These are phyloP conservation scores for Apostasia shenzhenica DNA, from an alignment of 106 monocot genomes.

Conservation along the genomic window DNA sequence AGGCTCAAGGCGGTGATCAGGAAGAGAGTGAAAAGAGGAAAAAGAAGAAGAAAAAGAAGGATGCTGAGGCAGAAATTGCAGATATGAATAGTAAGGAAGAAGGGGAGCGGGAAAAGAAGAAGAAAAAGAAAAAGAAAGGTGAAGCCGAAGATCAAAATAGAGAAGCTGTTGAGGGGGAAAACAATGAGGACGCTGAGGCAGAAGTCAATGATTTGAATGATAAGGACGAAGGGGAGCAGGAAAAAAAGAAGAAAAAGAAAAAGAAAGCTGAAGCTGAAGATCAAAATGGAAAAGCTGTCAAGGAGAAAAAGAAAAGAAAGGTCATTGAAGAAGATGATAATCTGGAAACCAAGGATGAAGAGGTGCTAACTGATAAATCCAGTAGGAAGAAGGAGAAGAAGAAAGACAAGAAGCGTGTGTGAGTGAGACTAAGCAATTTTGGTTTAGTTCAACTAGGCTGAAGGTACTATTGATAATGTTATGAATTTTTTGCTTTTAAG, in stretches of 20 bases:
- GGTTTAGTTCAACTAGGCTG: too few species aligned
- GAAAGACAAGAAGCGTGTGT: slow-evolving; percentile 1
- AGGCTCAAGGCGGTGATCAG: slow-evolving; percentile 9
- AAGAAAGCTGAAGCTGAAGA: neutral
- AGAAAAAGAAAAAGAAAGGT: neutral
- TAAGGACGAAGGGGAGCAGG: neutral
- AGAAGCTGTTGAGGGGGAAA: neutral
- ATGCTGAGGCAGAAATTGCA: slow-evolving; percentile 3
- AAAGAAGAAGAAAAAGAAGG: slow-evolving; percentile 28
- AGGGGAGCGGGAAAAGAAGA: slow-evolving; percentile 13
- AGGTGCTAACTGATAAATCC: neutral
- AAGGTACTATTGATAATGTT: too few species aligned
- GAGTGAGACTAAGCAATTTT: too few species aligned
- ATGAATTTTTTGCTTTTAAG: too few species aligned
- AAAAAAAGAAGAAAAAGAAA: slow-evolving; percentile 6
- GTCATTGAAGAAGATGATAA: neutral
- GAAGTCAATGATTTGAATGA: neutral
- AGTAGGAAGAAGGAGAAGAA: slow-evolving; percentile 13
- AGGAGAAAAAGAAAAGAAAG: slow-evolving; percentile 11
- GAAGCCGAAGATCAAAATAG: neutral
- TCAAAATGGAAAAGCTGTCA: neutral
- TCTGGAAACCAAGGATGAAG: slow-evolving; percentile 1
- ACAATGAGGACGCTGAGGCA: neutral
- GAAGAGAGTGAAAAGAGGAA: slow-evolving; percentile 11
- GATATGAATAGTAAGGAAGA: neutral